Percentiles rank a stretch among this genome's conserved stretches.
Conservation (phyloP, 176 grass and related monocot species). For the Oryza australiensis region DNA sequence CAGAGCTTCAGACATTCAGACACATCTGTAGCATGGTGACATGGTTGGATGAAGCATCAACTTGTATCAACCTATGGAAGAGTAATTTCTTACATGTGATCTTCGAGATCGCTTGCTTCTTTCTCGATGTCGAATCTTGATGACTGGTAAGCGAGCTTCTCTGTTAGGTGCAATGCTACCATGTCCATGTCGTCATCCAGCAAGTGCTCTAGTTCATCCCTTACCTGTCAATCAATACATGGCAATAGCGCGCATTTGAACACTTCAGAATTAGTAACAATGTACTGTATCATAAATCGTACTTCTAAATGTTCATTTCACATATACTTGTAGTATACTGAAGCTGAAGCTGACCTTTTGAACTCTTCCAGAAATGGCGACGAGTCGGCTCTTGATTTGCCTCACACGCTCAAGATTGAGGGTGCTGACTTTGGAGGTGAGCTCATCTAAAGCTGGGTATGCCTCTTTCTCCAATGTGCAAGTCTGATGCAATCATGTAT, state of each 20-base stretch:
- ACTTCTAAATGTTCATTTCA: neutral
- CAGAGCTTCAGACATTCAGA: neutral
- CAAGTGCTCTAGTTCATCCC: constrained; percentile 75
- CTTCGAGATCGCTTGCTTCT: constrained; percentile 12
- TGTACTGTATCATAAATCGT: neutral
- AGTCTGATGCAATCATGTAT: constrained; percentile 38
- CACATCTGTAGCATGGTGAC: no score
- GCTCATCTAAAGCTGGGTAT: constrained; percentile 69
- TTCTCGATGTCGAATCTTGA: constrained; percentile 15
- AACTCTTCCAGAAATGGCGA: constrained; percentile 49
- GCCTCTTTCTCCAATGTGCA: constrained; percentile 59
- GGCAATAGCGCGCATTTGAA: neutral
- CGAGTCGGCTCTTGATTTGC: constrained; percentile 73
- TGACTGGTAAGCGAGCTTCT: constrained; percentile 53
- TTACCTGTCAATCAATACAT: constrained; percentile 42
- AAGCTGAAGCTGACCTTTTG: constrained; percentile 47
- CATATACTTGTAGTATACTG: neutral
- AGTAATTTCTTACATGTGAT: constrained; percentile 42
- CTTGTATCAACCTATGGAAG: neutral
- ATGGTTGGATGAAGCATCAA: neutral
- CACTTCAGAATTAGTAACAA: neutral
- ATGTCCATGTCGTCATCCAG: constrained; percentile 75
- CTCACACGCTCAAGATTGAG: constrained; percentile 73
- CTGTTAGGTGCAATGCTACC: constrained; percentile 65
- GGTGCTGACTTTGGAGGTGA: constrained; percentile 70